phyloP scores from a whole-genome alignment of 306 rosid genomes.

The Vachellia pachyceras region DNA sequence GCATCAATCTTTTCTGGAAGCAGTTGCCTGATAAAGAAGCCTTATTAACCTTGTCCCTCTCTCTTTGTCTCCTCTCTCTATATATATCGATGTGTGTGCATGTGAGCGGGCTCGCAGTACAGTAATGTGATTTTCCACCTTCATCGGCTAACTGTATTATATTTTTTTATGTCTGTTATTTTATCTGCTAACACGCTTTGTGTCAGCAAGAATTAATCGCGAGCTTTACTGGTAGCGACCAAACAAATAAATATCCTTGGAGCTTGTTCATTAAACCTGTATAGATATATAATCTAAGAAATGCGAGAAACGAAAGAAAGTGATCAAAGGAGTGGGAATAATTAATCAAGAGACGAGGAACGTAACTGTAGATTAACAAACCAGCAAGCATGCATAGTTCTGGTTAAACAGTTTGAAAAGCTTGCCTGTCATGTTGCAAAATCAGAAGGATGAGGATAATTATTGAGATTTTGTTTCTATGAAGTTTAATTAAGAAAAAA shows the following conservation, averaged over 20 bases:
- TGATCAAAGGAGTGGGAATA: background rate
- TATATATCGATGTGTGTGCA: background rate
- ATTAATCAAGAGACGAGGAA: background rate
- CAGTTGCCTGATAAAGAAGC: conserved; percentile 17
- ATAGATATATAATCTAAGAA: background rate
- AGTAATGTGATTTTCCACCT: background rate
- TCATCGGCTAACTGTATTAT: background rate
- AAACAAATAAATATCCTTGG: background rate
- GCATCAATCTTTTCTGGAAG: conserved; percentile 26
- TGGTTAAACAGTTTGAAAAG: conserved; percentile 18
- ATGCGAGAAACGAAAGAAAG: background rate
- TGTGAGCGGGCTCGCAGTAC: background rate
- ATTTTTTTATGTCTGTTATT: background rate
- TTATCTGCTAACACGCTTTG: background rate
- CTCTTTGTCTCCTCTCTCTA: background rate
- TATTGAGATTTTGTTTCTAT: conserved; percentile 27
- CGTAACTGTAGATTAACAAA: conserved; percentile 1
- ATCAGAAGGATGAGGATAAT: conserved; percentile 44
- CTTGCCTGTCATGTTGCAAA: conserved; percentile 23
- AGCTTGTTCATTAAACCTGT: background rate
- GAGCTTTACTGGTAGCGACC: background rate
- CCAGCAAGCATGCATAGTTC: background rate
- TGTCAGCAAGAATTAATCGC: background rate
- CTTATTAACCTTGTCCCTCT: conserved; percentile 19
- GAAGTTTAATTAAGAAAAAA: conserved; percentile 5